Base-by-base conservation (phyloP, 208 protist species). In the Acanthamoeba polyphaga region DNA sequence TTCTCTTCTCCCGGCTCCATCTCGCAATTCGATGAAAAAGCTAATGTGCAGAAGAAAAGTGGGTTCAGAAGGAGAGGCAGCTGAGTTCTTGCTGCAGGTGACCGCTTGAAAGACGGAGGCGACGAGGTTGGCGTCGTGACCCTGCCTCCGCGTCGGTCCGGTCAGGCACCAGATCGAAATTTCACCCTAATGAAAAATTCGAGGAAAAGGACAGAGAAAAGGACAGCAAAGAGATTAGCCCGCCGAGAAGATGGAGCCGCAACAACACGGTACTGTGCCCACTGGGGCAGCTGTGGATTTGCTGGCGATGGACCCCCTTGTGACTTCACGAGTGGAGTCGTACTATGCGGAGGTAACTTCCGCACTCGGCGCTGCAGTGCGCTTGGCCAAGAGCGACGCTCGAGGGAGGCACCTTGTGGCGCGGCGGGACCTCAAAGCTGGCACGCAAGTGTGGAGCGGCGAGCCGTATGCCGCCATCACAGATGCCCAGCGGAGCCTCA, bases 391-490 rank as follows among this genome's bases (percentile, higher is more conserved):
- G 74, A 22, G 74, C 46, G 74, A 46, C 8, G 34, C 22, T 3
- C 74, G 43, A 10, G 74, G 74, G 3, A 38, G 74, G 17, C 38
- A 53, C 15, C 74, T 84, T 10, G 74, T 84, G 43, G 74, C 74
- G 74, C 74, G 43, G 6, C 22, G 34, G 38, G 74, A 9, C 38
- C 17, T 84, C 17, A 10, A 10, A 15, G 74, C 74, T 10, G 74
- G 74, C 43, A 27, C 19, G 74, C 19, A 84, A 29, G 74, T 84
- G 43, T 84, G 74, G 74, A 55, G 43, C 43, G 74, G 74, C 17
- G 74, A 84, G 19, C 74, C 74, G n/a, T 84, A 84, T 27, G 74
- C 74, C 6, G 74, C 74, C 19, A n/a, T 84, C 12, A 84, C 74
- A n/a, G 74, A 84, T n/a, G 74, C 74, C 6, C 74, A 84, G 74